phyloP scores from a whole-genome alignment of 352 stramenopile genomes.

The Globisporangium radiosum region DNA sequence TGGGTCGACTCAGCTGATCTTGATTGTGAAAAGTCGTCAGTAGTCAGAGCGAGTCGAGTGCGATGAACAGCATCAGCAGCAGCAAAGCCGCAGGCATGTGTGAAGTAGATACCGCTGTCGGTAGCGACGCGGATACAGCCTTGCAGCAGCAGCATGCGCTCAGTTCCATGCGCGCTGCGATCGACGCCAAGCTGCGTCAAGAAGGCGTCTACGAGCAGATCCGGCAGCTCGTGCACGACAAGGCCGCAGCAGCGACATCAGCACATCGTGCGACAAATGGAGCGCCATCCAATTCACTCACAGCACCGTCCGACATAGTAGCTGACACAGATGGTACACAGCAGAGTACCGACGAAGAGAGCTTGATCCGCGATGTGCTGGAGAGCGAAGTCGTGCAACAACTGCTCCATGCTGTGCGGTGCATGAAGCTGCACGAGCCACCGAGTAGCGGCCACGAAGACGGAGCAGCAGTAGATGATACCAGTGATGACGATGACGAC shows the following conservation, averaged over 20 bases:
- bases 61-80: not conserved
- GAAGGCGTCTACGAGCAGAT: slow-evolving; percentile 76
- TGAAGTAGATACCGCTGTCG: not conserved
- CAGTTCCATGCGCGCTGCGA: slow-evolving; percentile 45
- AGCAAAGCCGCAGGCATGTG: not conserved
- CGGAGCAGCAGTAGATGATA: not conserved
- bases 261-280: too few relatives aligned
- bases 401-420: slow-evolving; percentile 37
- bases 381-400: slow-evolving; percentile 75
- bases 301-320: not conserved
- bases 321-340: not conserved
- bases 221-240: slow-evolving; percentile 42
- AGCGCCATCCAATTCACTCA: too few relatives aligned
- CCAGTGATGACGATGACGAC: not conserved
- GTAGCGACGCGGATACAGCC: too few relatives aligned
- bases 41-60: not conserved
- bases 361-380: slow-evolving; percentile 51
- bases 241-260: slow-evolving; percentile 5
- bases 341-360: slow-evolving; percentile 18
- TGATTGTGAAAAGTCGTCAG: not conserved
- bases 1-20: too few relatives aligned
- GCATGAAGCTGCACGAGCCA: slow-evolving; percentile 12
- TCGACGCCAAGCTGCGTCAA: slow-evolving; percentile 70
- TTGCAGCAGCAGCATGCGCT: slow-evolving; percentile 24
- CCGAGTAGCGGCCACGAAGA: not conserved